These are phyloP conservation scores for Pseudotulostoma volvatum DNA, from an alignment of 495 filamentous ascomycete genomes.

Conservation along the genomic window DNA sequence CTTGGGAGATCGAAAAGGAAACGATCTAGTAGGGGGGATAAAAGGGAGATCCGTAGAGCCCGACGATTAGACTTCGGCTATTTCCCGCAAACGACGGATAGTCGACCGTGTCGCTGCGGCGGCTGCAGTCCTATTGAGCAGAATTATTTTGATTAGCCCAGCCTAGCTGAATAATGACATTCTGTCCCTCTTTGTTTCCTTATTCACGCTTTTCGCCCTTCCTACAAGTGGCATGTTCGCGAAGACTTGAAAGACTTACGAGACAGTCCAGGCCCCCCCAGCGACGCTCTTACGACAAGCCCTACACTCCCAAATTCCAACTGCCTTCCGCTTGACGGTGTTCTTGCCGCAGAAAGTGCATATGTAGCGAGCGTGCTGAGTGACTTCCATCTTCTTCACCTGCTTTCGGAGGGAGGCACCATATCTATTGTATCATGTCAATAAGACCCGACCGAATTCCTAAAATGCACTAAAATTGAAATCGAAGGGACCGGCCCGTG, in stretches of 20 bases:
- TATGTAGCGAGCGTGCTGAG: constrained; percentile 82
- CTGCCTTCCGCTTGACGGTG: constrained; percentile 77
- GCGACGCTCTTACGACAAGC: constrained; percentile 87
- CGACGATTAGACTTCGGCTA: constrained; percentile 53
- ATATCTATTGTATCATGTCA: constrained; percentile 42
- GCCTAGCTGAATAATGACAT: too few relatives aligned
- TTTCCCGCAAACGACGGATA: constrained; percentile 92
- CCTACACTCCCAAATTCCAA: constrained; percentile 95
- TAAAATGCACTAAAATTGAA: constrained; percentile 1
- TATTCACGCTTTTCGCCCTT: too few relatives aligned
- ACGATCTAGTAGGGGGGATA: too few relatives aligned
- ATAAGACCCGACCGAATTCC: background rate
- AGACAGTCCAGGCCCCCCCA: constrained; percentile 90
- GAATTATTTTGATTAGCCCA: too few relatives aligned
- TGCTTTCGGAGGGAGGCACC: constrained; percentile 99
- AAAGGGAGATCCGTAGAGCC: too few relatives aligned
- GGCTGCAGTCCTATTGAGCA: constrained; percentile 60
- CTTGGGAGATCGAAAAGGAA: too few relatives aligned
- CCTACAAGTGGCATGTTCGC: too few relatives aligned
- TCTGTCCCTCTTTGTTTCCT: too few relatives aligned
- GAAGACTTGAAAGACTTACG: constrained; percentile 56
- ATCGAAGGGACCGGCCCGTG: constrained; percentile 11
- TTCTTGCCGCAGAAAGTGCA: constrained; percentile 93
- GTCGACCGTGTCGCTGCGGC: constrained; percentile 94
- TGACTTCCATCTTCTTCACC: constrained; percentile 99